Evolutionary conservation across 2,329 filamentous ascomycete species (phyloP).

Genomic region (Pestalotiopsis sp.): DNA sequence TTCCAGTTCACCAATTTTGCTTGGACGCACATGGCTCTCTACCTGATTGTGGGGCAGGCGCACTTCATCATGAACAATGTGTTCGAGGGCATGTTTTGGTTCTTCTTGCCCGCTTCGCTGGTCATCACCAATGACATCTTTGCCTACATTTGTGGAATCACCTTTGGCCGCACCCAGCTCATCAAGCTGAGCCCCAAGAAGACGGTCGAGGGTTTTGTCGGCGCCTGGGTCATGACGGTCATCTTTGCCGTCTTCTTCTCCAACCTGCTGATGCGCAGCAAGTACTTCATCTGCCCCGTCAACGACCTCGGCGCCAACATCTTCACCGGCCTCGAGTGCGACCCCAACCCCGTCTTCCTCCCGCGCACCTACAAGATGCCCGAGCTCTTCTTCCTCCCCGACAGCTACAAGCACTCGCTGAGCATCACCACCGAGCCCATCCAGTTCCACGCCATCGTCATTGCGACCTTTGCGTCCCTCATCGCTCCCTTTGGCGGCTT

Average conservation of each 20-base stretch:
- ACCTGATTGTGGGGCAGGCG: constrained; percentile 94
- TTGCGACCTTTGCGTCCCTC: constrained; percentile 91
- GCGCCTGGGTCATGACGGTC: constrained; percentile 93
- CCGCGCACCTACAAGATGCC: constrained; percentile 55
- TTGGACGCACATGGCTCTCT: constrained; percentile 99
- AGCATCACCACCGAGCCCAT: constrained; percentile 81
- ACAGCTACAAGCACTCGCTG: constrained; percentile 32
- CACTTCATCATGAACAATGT: constrained; percentile 99
- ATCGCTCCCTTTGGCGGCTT: constrained; percentile 98
- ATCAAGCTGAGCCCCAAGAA: constrained; percentile 99
- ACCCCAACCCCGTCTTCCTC: constrained; percentile 87
- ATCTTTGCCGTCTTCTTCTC: constrained; percentile 81
- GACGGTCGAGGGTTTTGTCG: constrained; percentile 96
- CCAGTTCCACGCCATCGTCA: constrained; percentile 87
- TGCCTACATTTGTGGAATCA: constrained; percentile 95
- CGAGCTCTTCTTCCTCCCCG: constrained; percentile 57
- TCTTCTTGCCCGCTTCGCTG: constrained; percentile 90
- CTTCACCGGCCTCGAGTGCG: constrained; percentile 86
- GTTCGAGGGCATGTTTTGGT: constrained; percentile 99
- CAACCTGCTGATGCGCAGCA: constrained; percentile 82
- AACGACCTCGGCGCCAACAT: constrained; percentile 94
- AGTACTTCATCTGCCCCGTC: constrained; percentile 98
- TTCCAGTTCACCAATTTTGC: constrained; percentile 99
- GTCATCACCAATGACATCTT: constrained; percentile 99
- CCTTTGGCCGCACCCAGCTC: constrained; percentile 91